These are phyloP conservation scores for Dittrichia graveolens DNA, from an alignment of 129 eudicot genomes.

Conservation along the genomic window DNA sequence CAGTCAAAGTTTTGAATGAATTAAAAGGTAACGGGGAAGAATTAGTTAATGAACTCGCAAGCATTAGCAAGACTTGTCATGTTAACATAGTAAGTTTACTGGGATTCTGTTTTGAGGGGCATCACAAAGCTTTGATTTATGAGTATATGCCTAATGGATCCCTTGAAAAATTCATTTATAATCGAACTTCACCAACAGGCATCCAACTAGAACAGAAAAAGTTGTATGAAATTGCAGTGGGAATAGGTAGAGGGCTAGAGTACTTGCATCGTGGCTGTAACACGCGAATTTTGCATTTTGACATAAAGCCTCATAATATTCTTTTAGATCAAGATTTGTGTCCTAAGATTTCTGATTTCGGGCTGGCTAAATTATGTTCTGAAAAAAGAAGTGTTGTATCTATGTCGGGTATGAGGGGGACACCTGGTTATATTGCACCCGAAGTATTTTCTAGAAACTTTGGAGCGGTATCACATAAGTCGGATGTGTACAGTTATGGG, in stretches of 20 bases:
- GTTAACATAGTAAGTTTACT: conserved; percentile 39
- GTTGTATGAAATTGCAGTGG: not conserved
- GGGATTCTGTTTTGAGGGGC: conserved; percentile 39
- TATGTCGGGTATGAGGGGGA: conserved; percentile 29
- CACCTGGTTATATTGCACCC: conserved; percentile 25
- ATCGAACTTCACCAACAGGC: not conserved
- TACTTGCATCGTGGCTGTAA: no score
- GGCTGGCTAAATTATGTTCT: no score
- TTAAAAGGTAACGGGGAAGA: conserved; percentile 19
- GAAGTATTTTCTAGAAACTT: conserved; percentile 27
- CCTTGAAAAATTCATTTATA: conserved; percentile 34
- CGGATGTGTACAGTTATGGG: conserved; percentile 28
- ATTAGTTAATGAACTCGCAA: conserved; percentile 32
- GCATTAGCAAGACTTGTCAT: conserved; percentile 37
- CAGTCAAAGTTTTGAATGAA: not conserved
- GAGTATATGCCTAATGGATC: conserved; percentile 40
- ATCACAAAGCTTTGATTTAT: conserved; percentile 37
- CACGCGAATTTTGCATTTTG: no score
- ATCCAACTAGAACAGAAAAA: conserved; percentile 23
- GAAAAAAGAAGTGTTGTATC: no score
- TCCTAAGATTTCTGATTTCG: no score
- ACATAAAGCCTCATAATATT: no score
- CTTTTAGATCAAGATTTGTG: no score
- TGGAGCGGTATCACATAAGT: conserved; percentile 27
- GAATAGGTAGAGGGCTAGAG: no score